These are phyloP conservation scores for Penicillium waksmanii DNA, from an alignment of 495 filamentous ascomycete species.

Conservation along the genomic window DNA sequence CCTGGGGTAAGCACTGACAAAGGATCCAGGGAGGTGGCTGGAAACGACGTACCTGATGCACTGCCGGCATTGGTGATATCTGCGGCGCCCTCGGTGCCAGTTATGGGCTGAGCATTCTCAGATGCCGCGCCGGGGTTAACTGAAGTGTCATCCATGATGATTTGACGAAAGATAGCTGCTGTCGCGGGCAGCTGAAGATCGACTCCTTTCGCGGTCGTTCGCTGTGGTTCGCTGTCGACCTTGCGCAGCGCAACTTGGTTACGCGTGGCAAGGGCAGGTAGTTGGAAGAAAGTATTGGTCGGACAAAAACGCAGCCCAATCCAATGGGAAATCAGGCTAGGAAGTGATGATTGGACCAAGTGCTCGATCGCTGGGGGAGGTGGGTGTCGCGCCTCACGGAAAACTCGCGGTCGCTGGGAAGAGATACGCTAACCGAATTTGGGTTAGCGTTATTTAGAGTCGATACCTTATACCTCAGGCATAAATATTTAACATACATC, in stretches of 20 bases:
- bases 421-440: conserved; percentile 22
- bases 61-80: conserved; percentile 33
- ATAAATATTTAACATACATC: background rate
- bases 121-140: conserved; percentile 29
- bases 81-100: conserved; percentile 31
- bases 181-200: conserved; percentile 41
- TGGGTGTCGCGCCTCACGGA: conserved; percentile 37
- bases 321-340: conserved; percentile 20
- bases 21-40: conserved; percentile 23
- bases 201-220: conserved; percentile 35
- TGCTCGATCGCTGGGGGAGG: conserved; percentile 29
- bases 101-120: conserved; percentile 35
- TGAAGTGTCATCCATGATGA: conserved; percentile 46
- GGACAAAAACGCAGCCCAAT: conserved; percentile 14
- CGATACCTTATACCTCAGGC: background rate
- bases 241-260: conserved; percentile 21
- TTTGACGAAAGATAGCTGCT: conserved; percentile 29
- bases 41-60: conserved; percentile 36
- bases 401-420: conserved; percentile 37
- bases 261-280: conserved; percentile 9
- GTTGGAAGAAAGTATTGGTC: background rate
- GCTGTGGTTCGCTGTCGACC: conserved; percentile 20
- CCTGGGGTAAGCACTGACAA: conserved; percentile 1
- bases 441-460: background rate
- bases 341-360: conserved; percentile 29